Evolutionary conservation across 2,329 filamentous ascomycete genomes (phyloP).

Genomic region (Alternaria sp.): DNA sequence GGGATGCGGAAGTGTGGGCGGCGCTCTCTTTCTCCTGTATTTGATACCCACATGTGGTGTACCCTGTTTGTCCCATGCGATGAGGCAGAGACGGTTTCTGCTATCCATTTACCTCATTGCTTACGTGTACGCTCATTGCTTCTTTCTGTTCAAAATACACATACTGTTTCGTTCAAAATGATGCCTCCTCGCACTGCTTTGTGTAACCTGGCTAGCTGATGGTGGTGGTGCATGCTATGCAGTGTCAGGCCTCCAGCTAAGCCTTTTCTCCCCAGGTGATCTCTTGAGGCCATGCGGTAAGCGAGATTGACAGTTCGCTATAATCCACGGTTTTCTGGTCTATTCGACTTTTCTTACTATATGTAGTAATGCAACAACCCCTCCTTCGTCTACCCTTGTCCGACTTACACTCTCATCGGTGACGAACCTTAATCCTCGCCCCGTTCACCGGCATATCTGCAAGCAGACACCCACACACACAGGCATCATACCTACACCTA

Average conservation of each 20-base stretch:
- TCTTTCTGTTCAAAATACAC: background rate
- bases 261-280: background rate
- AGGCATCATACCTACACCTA: background rate
- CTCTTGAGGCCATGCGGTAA: constrained; percentile 1
- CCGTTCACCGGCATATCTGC: background rate
- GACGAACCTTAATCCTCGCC: background rate
- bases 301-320: constrained; percentile 5
- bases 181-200: background rate
- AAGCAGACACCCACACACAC: background rate
- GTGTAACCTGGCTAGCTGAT: background rate
- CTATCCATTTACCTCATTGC: background rate
- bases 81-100: background rate
- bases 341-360: background rate
- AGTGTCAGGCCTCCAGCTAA: background rate
- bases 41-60: constrained; percentile 15
- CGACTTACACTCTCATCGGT: background rate
- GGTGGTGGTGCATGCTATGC: background rate
- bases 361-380: background rate
- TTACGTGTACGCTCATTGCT: constrained; percentile 1
- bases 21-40: constrained; percentile 3
- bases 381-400: background rate
- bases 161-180: background rate
- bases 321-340: background rate
- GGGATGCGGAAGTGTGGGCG: background rate
- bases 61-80: background rate